These are phyloP conservation scores for Colletotrichum sojae DNA, from an alignment of 2,329 filamentous ascomycete genomes.

Conservation along the genomic window DNA sequence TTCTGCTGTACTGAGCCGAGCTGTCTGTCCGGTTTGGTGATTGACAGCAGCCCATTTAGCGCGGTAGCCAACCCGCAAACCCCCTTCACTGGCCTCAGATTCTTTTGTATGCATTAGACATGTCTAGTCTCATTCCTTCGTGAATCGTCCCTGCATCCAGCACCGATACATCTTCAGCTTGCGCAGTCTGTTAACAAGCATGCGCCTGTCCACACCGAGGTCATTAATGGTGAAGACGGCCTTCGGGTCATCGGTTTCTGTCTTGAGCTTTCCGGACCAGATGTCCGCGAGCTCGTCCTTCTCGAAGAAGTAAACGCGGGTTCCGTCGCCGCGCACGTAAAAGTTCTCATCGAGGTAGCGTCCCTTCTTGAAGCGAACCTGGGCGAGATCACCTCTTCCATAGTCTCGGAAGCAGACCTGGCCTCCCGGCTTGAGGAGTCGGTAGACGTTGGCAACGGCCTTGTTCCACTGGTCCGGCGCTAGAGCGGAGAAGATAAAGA, in stretches of 20 bases:
- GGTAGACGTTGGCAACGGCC: constrained; percentile 85
- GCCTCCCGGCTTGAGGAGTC: constrained; percentile 91
- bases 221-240: constrained; percentile 79
- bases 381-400: constrained; percentile 92
- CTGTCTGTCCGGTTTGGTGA: not conserved
- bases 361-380: constrained; percentile 97
- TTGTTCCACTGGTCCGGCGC: constrained; percentile 87
- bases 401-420: constrained; percentile 96
- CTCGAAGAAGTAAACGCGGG: constrained; percentile 97
- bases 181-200: constrained; percentile 92
- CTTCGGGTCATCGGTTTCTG: constrained; percentile 46
- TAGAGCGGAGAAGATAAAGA: constrained; percentile 97
- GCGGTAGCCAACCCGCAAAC: not conserved
- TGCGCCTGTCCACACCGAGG: constrained; percentile 86
- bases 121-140: constrained; percentile 68
- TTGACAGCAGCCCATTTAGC: not conserved
- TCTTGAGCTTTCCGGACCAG: constrained; percentile 71
- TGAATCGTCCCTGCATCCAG: constrained; percentile 91
- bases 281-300: constrained; percentile 84
- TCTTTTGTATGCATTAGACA: constrained; percentile 3
- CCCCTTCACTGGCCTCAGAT: constrained; percentile 9
- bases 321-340: constrained; percentile 95
- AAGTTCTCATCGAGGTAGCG: constrained; percentile 97
- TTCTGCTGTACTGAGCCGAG: constrained; percentile 56
- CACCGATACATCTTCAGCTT: constrained; percentile 99